Percentiles rank a stretch among this genome's conserved stretches.
Conservation (phyloP, 768 basidiomycete species). For the Trametes cinnabarina region DNA sequence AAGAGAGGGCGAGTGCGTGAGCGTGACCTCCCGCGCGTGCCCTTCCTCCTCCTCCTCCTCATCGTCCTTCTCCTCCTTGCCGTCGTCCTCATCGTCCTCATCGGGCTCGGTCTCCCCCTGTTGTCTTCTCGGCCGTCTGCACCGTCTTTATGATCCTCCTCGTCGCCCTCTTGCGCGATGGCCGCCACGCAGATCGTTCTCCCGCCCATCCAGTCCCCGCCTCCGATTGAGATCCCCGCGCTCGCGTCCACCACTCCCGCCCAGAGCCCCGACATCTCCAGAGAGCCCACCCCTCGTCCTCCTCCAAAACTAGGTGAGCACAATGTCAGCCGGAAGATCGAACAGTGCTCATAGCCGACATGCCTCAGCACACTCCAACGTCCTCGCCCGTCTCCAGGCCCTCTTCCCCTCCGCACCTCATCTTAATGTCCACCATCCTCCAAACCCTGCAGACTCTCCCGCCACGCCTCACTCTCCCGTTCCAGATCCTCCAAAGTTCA, state of each 20-base stretch:
- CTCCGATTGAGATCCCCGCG: slow-evolving; percentile 15
- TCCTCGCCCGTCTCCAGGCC: slow-evolving; percentile 51
- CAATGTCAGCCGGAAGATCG: too few relatives aligned
- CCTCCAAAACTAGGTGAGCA: slow-evolving; percentile 6
- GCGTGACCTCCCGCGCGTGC: not conserved
- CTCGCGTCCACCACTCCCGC: not conserved
- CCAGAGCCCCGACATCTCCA: slow-evolving; percentile 3
- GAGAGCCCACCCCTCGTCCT: slow-evolving; percentile 12
- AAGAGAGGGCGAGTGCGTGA: not conserved
- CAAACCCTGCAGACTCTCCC: slow-evolving; percentile 21
- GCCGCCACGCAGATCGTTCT: slow-evolving; percentile 12
- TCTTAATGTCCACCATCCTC: slow-evolving; percentile 19
- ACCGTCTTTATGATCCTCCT: not conserved
- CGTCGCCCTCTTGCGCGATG: not conserved
- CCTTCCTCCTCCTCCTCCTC: not conserved
- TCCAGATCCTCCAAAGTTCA: slow-evolving; percentile 36
- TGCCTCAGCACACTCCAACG: slow-evolving; percentile 19
- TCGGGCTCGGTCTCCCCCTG: not conserved
- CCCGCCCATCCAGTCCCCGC: slow-evolving; percentile 18
- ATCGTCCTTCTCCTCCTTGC: not conserved
- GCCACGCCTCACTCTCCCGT: slow-evolving; percentile 25
- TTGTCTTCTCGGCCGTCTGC: not conserved
- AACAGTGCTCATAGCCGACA: not conserved
- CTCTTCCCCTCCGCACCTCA: slow-evolving; percentile 44
- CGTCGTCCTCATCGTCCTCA: too few relatives aligned